phyloP scores from a whole-genome alignment of 2,329 filamentous ascomycete genomes.

The Gyromitra esculenta region DNA sequence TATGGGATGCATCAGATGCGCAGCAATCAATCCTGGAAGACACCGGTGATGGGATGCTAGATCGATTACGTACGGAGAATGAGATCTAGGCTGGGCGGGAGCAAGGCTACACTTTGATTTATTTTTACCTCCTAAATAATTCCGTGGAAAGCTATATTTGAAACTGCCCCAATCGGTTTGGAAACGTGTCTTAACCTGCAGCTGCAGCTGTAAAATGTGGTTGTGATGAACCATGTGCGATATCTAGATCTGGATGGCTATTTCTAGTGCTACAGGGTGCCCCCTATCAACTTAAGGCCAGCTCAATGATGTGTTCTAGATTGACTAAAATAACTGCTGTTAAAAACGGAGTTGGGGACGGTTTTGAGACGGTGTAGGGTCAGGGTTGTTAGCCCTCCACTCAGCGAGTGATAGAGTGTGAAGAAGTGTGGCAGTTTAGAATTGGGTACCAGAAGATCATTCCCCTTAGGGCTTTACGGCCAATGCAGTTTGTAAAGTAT shows the following conservation, averaged over 20 bases:
- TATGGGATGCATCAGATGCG: conserved; percentile 25
- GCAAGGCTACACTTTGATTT: conserved; percentile 36
- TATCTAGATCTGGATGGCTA: conserved; percentile 15
- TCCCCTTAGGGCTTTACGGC: not conserved
- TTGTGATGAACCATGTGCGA: conserved; percentile 12
- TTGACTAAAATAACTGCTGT: not conserved
- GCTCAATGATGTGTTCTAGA: not conserved
- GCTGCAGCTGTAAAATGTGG: conserved; percentile 31
- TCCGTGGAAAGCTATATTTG: conserved; percentile 32
- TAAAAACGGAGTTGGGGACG: not conserved
- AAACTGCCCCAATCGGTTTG: conserved; percentile 41
- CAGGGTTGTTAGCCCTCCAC: conserved; percentile 14
- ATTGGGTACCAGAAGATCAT: not conserved
- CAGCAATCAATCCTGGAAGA: not conserved
- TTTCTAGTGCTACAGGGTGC: not conserved
- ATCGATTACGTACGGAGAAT: conserved; percentile 35
- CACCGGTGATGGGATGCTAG: conserved; percentile 19
- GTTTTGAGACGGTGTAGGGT: conserved; percentile 6
- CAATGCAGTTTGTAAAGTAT: not conserved
- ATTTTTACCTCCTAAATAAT: conserved; percentile 26
- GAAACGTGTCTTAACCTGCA: conserved; percentile 43
- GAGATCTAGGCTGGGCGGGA: conserved; percentile 35
- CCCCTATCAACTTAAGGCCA: conserved; percentile 4
- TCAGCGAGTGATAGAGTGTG: conserved; percentile 40
- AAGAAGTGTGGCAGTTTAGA: conserved; percentile 17